A percentile compares a stretch with the other conserved stretches of the same genome.
Evolutionary conservation across 1,139 yeast species (phyloP).

Genomic region (Candida pseudocylindracea): DNA sequence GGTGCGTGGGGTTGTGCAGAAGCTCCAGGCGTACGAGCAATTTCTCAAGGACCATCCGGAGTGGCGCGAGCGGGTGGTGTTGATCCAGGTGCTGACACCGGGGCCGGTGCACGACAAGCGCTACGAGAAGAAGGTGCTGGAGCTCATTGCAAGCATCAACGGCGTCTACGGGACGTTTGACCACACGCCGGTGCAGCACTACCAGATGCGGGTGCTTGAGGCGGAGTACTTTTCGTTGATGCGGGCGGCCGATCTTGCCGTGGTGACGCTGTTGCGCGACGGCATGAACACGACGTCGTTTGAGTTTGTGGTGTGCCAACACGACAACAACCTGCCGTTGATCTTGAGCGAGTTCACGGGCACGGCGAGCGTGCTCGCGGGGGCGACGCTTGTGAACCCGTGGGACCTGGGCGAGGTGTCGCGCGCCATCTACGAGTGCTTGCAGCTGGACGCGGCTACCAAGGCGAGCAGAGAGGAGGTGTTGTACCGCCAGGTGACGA

Average conservation of each 20-base stretch:
- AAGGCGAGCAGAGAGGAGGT: conserved; percentile 21
- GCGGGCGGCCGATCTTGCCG: conserved; percentile 74
- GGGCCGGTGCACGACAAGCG: conserved; percentile 25
- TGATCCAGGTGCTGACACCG: conserved; percentile 84
- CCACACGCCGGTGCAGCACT: conserved; percentile 73
- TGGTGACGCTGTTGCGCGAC: conserved; percentile 80
- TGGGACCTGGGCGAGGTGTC: conserved; percentile 95
- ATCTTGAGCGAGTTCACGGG: conserved; percentile 88
- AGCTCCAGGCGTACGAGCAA: conserved; percentile 59
- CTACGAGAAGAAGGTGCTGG: conserved; percentile 61
- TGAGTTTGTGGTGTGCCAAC: conserved; percentile 81
- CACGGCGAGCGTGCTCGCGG: conserved; percentile 57
- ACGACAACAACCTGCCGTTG: conserved; percentile 48
- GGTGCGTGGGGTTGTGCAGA: conserved; percentile 69
- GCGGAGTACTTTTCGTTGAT: conserved; percentile 79
- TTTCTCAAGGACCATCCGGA: conserved; percentile 81
- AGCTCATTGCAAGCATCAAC: conserved; percentile 58
- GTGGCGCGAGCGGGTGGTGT: conserved; percentile 71
- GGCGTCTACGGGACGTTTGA: conserved; percentile 65
- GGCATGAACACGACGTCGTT: conserved; percentile 93
- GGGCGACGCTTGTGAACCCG: conserved; percentile 78
- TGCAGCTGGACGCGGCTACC: conserved; percentile 22
- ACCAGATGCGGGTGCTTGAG: conserved; percentile 70
- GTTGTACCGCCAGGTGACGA: conserved; percentile 40
- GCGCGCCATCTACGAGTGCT: conserved; percentile 50